These are phyloP conservation scores for Cylindrotheca closterium DNA, from an alignment of 108 stramenopile genomes.

Conservation along the genomic window DNA sequence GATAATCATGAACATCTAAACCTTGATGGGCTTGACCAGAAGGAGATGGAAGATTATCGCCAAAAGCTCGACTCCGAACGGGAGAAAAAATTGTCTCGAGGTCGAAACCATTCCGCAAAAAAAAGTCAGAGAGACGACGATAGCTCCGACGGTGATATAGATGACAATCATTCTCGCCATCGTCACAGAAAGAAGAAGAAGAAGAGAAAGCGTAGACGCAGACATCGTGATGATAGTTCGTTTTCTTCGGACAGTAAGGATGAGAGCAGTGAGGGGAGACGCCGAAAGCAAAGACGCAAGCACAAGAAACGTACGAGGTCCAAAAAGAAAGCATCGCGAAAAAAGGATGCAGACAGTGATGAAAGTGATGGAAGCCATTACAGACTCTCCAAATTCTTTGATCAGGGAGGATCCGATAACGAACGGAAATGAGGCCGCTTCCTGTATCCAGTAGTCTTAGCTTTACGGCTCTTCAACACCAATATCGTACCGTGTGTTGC, in stretches of 20 bases:
- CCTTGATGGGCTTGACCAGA: conserved; percentile 77
- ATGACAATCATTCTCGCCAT: conserved; percentile 32
- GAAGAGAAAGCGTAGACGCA: conserved; percentile 36
- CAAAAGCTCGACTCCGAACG: conserved; percentile 89
- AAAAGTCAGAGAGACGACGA: conserved; percentile 39
- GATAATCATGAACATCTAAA: conserved; percentile 95
- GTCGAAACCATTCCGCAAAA: conserved; percentile 60
- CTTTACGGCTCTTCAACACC: too few species aligned
- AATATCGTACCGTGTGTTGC: too few species aligned
- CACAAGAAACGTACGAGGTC: conserved; percentile 37
- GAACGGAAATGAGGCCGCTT: too few species aligned
- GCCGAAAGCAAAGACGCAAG: conserved; percentile 40
- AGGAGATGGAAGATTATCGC: conserved; percentile 95
- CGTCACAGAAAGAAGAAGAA: conserved; percentile 31
- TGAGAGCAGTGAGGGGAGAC: conserved; percentile 38
- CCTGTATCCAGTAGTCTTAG: too few species aligned
- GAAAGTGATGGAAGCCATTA: conserved; percentile 69
- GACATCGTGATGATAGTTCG: conserved; percentile 24
- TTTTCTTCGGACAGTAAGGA: conserved; percentile 19
- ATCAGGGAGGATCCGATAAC: conserved; percentile 1
- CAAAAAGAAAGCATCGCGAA: conserved; percentile 27
- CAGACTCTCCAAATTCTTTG: conserved; percentile 66
- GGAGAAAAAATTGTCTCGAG: conserved; percentile 64
- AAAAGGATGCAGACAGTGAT: conserved; percentile 18
- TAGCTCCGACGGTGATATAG: conserved; percentile 4